Conservation (phyloP, 2,329 filamentous ascomycete genomes). For the Colletotrichum lentis region DNA sequence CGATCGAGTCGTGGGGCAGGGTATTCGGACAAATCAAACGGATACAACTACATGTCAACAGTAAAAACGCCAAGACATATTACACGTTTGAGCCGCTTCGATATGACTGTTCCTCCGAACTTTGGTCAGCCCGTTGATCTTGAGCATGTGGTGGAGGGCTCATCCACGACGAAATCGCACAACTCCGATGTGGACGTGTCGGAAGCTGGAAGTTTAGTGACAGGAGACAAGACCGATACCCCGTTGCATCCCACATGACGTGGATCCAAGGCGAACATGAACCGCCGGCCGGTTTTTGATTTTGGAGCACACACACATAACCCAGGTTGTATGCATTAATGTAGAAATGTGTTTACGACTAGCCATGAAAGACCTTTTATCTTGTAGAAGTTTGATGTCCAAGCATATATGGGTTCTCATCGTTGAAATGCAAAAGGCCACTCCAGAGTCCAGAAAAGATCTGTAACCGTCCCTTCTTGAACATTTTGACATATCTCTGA, state of each 20-base stretch:
- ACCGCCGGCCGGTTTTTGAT: background rate
- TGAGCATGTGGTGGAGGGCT: constrained; percentile 13
- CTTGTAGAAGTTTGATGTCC: too few relatives aligned
- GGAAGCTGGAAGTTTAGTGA: background rate
- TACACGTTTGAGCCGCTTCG: constrained; percentile 14
- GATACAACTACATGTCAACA: constrained; percentile 30
- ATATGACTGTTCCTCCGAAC: constrained; percentile 12
- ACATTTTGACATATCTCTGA: too few relatives aligned
- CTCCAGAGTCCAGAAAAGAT: too few relatives aligned
- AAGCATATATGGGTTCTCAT: too few relatives aligned
- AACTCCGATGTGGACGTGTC: background rate
- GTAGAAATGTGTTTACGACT: background rate
- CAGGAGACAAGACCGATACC: background rate
- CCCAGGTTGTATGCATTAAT: background rate
- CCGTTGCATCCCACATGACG: background rate
- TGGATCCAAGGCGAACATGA: too few relatives aligned
- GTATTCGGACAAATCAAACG: constrained; percentile 26
- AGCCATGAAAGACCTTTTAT: background rate
- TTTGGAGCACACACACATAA: too few relatives aligned
- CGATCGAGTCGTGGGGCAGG: constrained; percentile 21
- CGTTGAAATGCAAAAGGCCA: too few relatives aligned
- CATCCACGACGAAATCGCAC: constrained; percentile 9
- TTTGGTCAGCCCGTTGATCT: constrained; percentile 4
- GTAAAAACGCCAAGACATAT: constrained; percentile 17
- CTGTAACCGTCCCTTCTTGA: too few relatives aligned